A percentile compares a stretch with the other conserved stretches of the same genome.
These are phyloP conservation scores for Volvariella volvacea DNA, from an alignment of 1,284 basidiomycete genomes.

Conservation along the genomic window DNA sequence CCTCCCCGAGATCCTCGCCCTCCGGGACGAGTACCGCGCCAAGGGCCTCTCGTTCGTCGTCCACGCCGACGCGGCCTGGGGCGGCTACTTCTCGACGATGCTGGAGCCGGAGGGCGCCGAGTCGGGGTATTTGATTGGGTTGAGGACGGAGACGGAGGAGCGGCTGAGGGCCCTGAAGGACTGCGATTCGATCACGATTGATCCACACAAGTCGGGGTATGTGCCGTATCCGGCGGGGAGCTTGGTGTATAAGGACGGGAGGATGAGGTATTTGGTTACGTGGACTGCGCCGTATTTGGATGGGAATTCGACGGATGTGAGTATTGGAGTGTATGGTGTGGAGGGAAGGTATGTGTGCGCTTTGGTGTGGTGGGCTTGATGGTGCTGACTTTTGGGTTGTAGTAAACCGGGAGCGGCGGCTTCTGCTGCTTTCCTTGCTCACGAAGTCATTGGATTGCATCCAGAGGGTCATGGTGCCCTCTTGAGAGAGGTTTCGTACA, in stretches of 20 bases:
- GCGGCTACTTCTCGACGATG: slow-evolving; percentile 37
- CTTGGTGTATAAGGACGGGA: slow-evolving; percentile 33
- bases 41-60: slow-evolving; percentile 34
- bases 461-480: slow-evolving; percentile 29
- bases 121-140: slow-evolving; percentile 20
- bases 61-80: slow-evolving; percentile 41
- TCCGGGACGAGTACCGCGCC: slow-evolving; percentile 25
- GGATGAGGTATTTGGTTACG: slow-evolving; percentile 32
- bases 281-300: slow-evolving; percentile 33
- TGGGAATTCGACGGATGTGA: slow-evolving; percentile 18
- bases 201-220: slow-evolving; percentile 42
- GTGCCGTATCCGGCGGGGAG: slow-evolving; percentile 39
- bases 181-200: slow-evolving; percentile 36
- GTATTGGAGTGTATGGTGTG: slow-evolving; percentile 36
- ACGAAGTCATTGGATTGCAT: slow-evolving; percentile 31
- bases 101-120: slow-evolving; percentile 14
- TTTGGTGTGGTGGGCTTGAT: too few relatives aligned
- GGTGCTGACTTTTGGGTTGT: too few relatives aligned
- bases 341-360: slow-evolving; percentile 45
- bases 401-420: slow-evolving; percentile 41
- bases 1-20: slow-evolving; percentile 26
- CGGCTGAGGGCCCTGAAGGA: slow-evolving; percentile 20
- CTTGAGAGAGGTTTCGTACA: slow-evolving; percentile 32
- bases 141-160: slow-evolving; percentile 16
- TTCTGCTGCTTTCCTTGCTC: slow-evolving; percentile 27